Evolutionary conservation across 306 rosid genomes (phyloP).

Genomic region (Begonia fuchsioides): DNA sequence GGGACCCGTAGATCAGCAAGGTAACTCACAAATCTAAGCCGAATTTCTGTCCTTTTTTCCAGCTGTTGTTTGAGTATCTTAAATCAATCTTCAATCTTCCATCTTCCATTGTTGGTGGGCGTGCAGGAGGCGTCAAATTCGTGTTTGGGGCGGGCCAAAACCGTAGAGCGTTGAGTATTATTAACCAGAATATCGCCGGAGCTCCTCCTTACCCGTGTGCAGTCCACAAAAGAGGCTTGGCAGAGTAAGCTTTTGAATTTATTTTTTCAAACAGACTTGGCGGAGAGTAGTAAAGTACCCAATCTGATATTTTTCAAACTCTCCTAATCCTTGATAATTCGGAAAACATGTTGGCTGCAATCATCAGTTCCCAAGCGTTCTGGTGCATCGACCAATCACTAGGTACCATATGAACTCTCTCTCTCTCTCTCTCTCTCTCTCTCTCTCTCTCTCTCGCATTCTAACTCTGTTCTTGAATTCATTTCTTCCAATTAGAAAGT

Average conservation of each 20-base stretch:
- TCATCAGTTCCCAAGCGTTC: slow-evolving; percentile 12
- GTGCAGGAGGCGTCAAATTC: slow-evolving; percentile 20
- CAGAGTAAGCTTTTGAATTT: slow-evolving; percentile 18
- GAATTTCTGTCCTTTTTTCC: too few species aligned
- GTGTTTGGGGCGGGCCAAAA: slow-evolving; percentile 19
- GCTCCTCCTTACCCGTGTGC: slow-evolving; percentile 20
- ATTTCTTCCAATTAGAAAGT: slow-evolving; percentile 22
- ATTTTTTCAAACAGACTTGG: not conserved
- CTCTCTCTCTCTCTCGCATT: too few species aligned
- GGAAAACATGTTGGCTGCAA: slow-evolving; percentile 9
- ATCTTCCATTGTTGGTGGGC: too few species aligned
- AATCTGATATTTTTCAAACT: too few species aligned
- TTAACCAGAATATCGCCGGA: slow-evolving; percentile 17
- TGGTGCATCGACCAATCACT: slow-evolving; percentile 23
- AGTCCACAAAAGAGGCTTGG: slow-evolving; percentile 18
- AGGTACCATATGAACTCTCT: not conserved
- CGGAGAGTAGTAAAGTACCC: too few species aligned
- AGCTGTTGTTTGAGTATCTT: too few species aligned
- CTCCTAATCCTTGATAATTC: not conserved
- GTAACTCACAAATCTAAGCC: slow-evolving; percentile 5
- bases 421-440: not conserved
- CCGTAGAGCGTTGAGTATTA: slow-evolving; percentile 27
- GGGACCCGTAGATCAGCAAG: slow-evolving; percentile 15
- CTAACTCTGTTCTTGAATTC: too few species aligned
- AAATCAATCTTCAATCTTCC: too few species aligned